Evolutionary conservation across 257 asterid genomes (phyloP), one percentile per base, ranked within the genome.

Genomic region (Scutellaria barbata): DNA sequence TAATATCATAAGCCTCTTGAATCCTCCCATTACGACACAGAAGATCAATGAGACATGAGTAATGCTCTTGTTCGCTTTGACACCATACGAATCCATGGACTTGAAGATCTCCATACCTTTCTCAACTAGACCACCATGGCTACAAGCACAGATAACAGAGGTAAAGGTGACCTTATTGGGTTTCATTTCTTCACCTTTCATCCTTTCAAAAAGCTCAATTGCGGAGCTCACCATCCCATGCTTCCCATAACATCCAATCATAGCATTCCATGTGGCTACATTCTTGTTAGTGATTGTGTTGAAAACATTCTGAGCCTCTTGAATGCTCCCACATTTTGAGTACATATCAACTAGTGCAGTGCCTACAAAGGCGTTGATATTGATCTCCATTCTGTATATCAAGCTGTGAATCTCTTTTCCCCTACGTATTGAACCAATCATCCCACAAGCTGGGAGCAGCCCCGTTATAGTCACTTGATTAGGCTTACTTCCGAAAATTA

Each of bases 221-320:
- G 89, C 87, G 33, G 48, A 63, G 33, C 25, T 37, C 10, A 81
- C 89, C 88, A 79, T 81, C 77, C 90, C 89, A 12, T 85, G 83
- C 75, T 77, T 86, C 51, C 96, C 93, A 22, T 83, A 89, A 61
- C 89, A 89, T 25, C 84, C 86, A n/a, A 86, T 80, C 85, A 86
- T 83, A 58, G 89, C 85, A 68, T 89, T 86, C 93, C 93, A 86
- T 1, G 85, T 69, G 11, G 81, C 89, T 20, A 48, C 74, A 42
- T 87, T 86, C 82, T 79, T 89, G 68, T 56, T 35, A 54, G 76
- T 79, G 63, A 33, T 59, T 4, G 74, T 39, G 66, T 63, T 74
- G 59, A 86, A 89, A 30, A 82, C 79, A 39, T 58, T 69, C 72
- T 67, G 66, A 47, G 91, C 89, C 18, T 77, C 75, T 71, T 63